Evolutionary conservation across 1,284 basidiomycete genomes (phyloP), one percentile per base, ranked within the genome.

Genomic region (Salmacisia buchloeana): DNA sequence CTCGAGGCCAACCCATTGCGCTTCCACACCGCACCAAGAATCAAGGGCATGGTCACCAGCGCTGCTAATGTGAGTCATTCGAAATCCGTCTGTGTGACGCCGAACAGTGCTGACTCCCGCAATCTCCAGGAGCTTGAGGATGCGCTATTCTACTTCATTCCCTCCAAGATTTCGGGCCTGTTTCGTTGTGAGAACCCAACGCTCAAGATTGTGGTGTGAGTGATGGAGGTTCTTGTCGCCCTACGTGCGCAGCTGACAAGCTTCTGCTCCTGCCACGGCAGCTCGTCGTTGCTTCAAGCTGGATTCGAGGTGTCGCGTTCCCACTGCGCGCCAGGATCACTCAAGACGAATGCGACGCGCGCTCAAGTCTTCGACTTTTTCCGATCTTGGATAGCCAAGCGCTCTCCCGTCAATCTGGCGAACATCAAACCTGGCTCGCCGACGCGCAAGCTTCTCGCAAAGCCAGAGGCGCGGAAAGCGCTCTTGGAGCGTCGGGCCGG

Each of bases 11-110:
- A 89, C 68, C 67, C 68, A 2, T 56, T 56, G 9, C 60, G 65
- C 1, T 96, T 94, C 77, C 88, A 88, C 25, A 98, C 96, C 0
- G 84, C 85, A 29, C 73, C 85, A 0, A 84, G 96, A 57, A 97
- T 99, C 86, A 89, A 89, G 79, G 94, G 96, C 1, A 98, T 99
- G 96, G 83, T 97, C 56, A 88, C 88, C 3, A 85, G 94, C 0
- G 93, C 94, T 0, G 86, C 87, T 73, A 88, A 94, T 54, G 49
- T 54, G 31, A 54, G 49, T 54, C 1, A 1, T 13, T 31, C 18
- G 13, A 33, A 52, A 25, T 1, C 46, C 23, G 25, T 27, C 36
- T 18, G 18, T 10, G 36, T 18, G 10, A 38, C 10, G 18, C 36
- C 36, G 18, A 18, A 38, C 9, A n/a, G 39, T 43, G 29, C 10